Evolutionary conservation across 2,329 filamentous ascomycete species (phyloP).

Genomic region (Venturia pyrina): DNA sequence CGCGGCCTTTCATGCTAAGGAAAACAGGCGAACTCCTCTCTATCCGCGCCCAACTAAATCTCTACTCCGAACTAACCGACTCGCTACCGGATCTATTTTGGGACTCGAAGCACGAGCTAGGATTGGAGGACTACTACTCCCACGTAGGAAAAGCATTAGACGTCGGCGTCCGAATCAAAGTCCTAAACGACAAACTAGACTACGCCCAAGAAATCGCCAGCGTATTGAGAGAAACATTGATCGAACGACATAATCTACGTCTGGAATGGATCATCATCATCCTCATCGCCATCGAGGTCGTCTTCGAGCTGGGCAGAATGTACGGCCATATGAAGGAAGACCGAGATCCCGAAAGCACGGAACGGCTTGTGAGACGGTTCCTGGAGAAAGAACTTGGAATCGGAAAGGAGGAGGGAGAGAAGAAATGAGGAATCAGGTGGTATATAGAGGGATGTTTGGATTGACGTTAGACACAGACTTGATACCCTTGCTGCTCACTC

Average conservation of each 20-base stretch:
- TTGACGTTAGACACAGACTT: background rate
- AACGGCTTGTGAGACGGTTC: slow-evolving; percentile 29
- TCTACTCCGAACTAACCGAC: slow-evolving; percentile 94
- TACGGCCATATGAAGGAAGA: slow-evolving; percentile 49
- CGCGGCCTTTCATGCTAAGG: slow-evolving; percentile 42
- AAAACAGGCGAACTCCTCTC: slow-evolving; percentile 89
- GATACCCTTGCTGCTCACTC: background rate
- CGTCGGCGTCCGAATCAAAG: slow-evolving; percentile 81
- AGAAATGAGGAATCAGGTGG: background rate
- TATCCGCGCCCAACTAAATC: slow-evolving; percentile 84
- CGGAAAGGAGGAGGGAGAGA: background rate
- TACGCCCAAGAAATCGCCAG: slow-evolving; percentile 93
- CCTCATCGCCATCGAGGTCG: slow-evolving; percentile 84
- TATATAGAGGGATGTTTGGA: background rate
- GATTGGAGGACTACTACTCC: slow-evolving; percentile 89
- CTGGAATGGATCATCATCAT: slow-evolving; percentile 95
- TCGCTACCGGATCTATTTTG: slow-evolving; percentile 93
- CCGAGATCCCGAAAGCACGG: slow-evolving; percentile 31
- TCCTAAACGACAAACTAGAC: slow-evolving; percentile 93
- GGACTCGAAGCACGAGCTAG: slow-evolving; percentile 81
- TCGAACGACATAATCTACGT: slow-evolving; percentile 78
- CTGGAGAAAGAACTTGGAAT: slow-evolving; percentile 21
- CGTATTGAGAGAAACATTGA: slow-evolving; percentile 77
- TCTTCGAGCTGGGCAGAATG: slow-evolving; percentile 70
- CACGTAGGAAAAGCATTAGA: slow-evolving; percentile 84